Evolutionary conservation across 2,329 filamentous ascomycete genomes (phyloP).

Genomic region (Botrytis byssoidea): DNA sequence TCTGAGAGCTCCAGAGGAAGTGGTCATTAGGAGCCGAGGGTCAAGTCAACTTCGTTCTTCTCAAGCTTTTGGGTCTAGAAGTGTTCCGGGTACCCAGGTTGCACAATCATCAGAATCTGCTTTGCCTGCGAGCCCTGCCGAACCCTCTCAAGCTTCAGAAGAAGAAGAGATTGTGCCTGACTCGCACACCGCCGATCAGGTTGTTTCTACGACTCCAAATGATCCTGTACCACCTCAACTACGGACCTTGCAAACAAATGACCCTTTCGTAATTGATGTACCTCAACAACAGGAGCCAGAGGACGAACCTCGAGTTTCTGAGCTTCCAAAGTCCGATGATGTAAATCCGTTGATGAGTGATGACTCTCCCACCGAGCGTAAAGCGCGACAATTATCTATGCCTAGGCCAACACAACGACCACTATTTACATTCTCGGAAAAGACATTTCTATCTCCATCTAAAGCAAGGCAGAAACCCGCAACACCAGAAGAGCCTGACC

Average conservation of each 20-base stretch:
- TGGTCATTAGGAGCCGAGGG: conserved; percentile 12
- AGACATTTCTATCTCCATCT: background rate
- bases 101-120: background rate
- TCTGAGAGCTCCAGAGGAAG: conserved; percentile 7
- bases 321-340: conserved; percentile 4
- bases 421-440: background rate
- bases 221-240: conserved; percentile 6
- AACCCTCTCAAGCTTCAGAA: background rate
- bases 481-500: conserved; percentile 55
- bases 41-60: conserved; percentile 7
- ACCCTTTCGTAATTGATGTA: background rate
- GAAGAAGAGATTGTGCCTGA: background rate
- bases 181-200: background rate
- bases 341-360: conserved; percentile 14
- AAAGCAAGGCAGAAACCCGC: background rate
- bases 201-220: conserved; percentile 1
- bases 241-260: background rate
- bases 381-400: conserved; percentile 17
- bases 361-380: conserved; percentile 16
- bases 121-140: conserved; percentile 1
- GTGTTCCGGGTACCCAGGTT: conserved; percentile 1
- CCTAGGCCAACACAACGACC: conserved; percentile 10
- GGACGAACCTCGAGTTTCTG: background rate
- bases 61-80: conserved; percentile 18
- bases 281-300: background rate